phyloP scores from a whole-genome alignment of 2,329 filamentous ascomycete genomes.

The Cercospora sojina region DNA sequence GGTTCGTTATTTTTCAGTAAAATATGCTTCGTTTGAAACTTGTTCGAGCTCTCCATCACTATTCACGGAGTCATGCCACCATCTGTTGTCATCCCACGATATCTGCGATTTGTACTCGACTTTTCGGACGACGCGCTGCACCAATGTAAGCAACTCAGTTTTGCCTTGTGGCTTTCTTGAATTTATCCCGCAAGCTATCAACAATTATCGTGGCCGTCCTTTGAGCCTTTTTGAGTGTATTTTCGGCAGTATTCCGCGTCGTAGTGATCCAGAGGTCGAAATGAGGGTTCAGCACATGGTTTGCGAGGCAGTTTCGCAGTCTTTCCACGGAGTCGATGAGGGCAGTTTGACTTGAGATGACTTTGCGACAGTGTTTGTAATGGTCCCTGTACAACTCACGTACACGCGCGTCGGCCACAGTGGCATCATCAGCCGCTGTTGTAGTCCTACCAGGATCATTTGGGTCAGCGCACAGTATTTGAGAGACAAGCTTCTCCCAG shows the following conservation, averaged over 20 bases:
- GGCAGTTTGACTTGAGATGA: background rate
- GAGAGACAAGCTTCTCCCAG: background rate
- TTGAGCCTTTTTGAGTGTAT: background rate
- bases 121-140: conserved; percentile 1
- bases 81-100: background rate
- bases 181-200: background rate
- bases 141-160: background rate
- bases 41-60: background rate
- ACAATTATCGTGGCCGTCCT: background rate
- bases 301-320: background rate
- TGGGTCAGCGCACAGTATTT: background rate
- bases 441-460: background rate
- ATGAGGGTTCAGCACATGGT: background rate
- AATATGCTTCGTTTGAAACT: background rate
- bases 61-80: background rate
- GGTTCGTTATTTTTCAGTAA: background rate
- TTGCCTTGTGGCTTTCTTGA: background rate
- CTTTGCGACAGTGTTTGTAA: background rate
- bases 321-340: background rate
- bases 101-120: background rate
- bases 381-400: background rate
- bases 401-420: background rate
- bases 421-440: background rate
- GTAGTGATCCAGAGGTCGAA: background rate
- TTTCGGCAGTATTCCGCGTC: background rate